Evolutionary conservation across 768 basidiomycete species (phyloP).

Genomic region (Vararia minispora): DNA sequence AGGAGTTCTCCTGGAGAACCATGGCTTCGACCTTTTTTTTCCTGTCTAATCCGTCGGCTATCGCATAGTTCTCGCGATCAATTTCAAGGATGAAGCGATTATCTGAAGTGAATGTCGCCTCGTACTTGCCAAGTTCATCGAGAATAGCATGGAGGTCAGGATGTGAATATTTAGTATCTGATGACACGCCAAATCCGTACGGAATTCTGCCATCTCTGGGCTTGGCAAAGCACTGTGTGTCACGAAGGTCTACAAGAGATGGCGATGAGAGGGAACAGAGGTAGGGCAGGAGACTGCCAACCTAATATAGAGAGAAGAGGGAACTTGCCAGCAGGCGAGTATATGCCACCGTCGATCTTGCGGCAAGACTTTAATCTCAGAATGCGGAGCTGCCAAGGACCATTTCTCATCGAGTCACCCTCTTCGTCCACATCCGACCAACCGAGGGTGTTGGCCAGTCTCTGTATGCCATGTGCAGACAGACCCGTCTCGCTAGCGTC

Average conservation of each 20-base stretch:
- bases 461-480: constrained; percentile 38
- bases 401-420: constrained; percentile 15
- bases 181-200: too few species aligned
- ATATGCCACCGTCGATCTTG: constrained; percentile 7
- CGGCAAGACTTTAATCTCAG: constrained; percentile 11
- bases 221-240: constrained; percentile 9
- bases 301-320: constrained; percentile 12
- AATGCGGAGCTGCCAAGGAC: constrained; percentile 15
- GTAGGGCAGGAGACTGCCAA: constrained; percentile 3
- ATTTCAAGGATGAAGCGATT: constrained; percentile 9
- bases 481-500: constrained; percentile 48
- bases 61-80: constrained; percentile 7
- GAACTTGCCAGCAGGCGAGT: constrained; percentile 7
- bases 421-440: constrained; percentile 26
- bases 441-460: constrained; percentile 38
- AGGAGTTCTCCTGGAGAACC: too few species aligned
- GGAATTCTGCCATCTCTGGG: too few species aligned
- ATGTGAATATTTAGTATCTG: too few species aligned
- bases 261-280: neutral
- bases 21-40: too few species aligned
- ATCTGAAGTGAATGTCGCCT: constrained; percentile 6
- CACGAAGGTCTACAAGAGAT: constrained; percentile 10
- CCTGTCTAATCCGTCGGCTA: too few species aligned
- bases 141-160: neutral
- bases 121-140: neutral